Conservation (phyloP, 257 asterid genomes). For the Apocynum venetum region DNA sequence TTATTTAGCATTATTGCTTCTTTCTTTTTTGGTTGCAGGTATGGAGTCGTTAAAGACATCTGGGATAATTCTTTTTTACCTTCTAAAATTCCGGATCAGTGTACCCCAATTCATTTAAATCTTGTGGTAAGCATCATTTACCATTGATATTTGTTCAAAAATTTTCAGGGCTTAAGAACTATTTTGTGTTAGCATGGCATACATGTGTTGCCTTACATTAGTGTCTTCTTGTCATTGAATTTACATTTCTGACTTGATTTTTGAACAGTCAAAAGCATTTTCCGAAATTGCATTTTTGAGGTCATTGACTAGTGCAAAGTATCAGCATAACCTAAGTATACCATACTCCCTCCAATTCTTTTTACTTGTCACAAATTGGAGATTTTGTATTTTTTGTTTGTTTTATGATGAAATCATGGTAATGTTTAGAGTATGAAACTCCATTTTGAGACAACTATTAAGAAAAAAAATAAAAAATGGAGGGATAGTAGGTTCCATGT, state of each 20-base stretch:
- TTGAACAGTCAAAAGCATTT: not conserved
- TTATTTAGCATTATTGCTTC: not conserved
- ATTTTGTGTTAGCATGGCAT: not conserved
- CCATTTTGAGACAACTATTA: too few species aligned
- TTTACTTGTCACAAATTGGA: too few species aligned
- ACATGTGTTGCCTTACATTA: not conserved
- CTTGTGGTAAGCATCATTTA: conserved; percentile 62
- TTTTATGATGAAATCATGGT: too few species aligned
- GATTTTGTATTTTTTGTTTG: too few species aligned
- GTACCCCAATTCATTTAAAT: conserved; percentile 80
- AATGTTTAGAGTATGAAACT: too few species aligned
- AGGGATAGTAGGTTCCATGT: not conserved
- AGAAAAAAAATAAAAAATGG: too few species aligned
- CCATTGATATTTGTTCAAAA: not conserved
- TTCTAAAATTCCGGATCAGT: conserved; percentile 56
- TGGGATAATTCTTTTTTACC: conserved; percentile 44
- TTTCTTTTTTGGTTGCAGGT: conserved; percentile 41
- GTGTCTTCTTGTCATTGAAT: conserved; percentile 1
- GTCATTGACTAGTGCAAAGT: not conserved
- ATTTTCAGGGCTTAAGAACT: not conserved
- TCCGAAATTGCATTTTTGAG: not conserved
- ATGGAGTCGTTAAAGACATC: conserved; percentile 52
- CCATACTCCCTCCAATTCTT: too few species aligned
- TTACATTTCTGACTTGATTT: not conserved
- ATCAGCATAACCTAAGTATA: not conserved